Conservation (phyloP, 768 basidiomycete genomes). For the Phlebiopsis flavidoalba region DNA sequence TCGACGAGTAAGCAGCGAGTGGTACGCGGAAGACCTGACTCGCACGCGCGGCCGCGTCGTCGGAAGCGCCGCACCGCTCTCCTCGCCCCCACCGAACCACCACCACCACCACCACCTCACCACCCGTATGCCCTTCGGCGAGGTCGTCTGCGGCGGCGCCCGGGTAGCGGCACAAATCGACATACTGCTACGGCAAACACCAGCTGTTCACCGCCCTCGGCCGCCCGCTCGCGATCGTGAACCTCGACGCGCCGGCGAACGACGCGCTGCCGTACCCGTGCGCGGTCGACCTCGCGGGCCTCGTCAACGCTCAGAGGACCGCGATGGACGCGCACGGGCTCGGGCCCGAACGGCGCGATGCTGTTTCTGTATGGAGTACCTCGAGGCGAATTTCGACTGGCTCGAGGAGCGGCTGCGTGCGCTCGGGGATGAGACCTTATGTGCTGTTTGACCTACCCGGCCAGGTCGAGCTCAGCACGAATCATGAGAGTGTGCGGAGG, state of each 20-base stretch:
- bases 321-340: slow-evolving; percentile 81
- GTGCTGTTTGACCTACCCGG: slow-evolving; percentile 95
- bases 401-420: slow-evolving; percentile 63
- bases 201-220: slow-evolving; percentile 84
- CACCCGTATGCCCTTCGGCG: slow-evolving; percentile 81
- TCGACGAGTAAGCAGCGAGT: background rate
- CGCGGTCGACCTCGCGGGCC: slow-evolving; percentile 74
- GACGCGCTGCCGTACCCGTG: slow-evolving; percentile 67
- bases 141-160: slow-evolving; percentile 82
- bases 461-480: slow-evolving; percentile 88
- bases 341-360: slow-evolving; percentile 95
- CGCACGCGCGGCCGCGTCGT: background rate
- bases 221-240: slow-evolving; percentile 85
- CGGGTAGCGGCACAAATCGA: slow-evolving; percentile 86
- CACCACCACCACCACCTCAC: background rate
- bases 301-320: slow-evolving; percentile 78
- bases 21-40: background rate
- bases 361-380: slow-evolving; percentile 94
- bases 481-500: slow-evolving; percentile 83
- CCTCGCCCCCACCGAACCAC: background rate
- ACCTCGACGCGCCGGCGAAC: slow-evolving; percentile 96
- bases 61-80: background rate
- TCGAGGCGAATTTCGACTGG: slow-evolving; percentile 85
- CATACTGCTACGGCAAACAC: slow-evolving; percentile 83
- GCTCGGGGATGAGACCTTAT: slow-evolving; percentile 71